Evolutionary conservation across 192 early-diverging fungal genomes (phyloP), one percentile per base, ranked within the genome.

Genomic region (Mortierella hygrophila): DNA sequence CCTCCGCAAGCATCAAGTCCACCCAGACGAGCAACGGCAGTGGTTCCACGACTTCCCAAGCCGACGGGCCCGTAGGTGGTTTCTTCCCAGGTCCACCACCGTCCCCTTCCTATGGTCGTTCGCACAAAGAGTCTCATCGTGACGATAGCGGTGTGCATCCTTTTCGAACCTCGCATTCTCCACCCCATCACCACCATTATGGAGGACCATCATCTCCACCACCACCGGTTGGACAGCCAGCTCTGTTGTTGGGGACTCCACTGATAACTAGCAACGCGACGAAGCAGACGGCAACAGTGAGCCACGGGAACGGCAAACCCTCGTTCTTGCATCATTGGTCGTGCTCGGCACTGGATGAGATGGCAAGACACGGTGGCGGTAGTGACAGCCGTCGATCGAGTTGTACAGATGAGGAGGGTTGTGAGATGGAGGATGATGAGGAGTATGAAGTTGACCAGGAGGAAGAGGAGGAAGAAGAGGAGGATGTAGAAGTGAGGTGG

Each of bases 371-470:
- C 13, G 63, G 9, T 38, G n/a, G 13, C 0, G 15, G 46, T 46
- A 13, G 13, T 68, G 26, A 13, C 15, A 4, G 23, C 38, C 55
- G 26, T 74, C 57, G 57, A n/a, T 32, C 60, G 15, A 15, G 55
- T 73, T 68, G 35, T 55, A 46, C 49, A 2, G 13, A 52, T n/a
- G 60, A 76, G 18, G 26, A 54, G 26, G 72, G 70, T 11, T 47
- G 41, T 38, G 72, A 47, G 13, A 68, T 37, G 10, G 72, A 73
- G 6, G 16, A 42, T 23, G 80, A 70, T 23, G 80, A 70, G 20
- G 68, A 70, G 40, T 74, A 76, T 4, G 68, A 57, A 18, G 44
- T 46, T 46, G 68, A 18, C 6, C n/a, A 47, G 35, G 70, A 35
- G 20, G 70, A 72, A 13, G 44, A 54, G 1, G 73, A 42, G 29